Evolutionary conservation across 2,329 filamentous ascomycete genomes (phyloP), one percentile per base, ranked within the genome.

Genomic region (Juglanconis juglandina): DNA sequence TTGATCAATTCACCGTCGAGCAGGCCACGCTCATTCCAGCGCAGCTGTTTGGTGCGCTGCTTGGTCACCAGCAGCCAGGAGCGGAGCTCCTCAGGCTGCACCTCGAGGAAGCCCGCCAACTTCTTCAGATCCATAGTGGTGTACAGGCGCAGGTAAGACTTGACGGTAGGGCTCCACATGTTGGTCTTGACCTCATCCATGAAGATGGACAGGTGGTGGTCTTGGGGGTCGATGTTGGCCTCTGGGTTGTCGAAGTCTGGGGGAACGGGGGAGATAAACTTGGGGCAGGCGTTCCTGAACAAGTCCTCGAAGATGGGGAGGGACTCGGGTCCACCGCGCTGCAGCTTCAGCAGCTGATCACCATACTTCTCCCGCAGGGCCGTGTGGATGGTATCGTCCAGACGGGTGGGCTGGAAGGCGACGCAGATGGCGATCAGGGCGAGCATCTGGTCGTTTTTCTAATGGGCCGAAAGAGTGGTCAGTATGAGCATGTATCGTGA

Each of bases 111-210:
- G 63, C 93, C 93, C 64, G 95, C 92, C 64, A 99, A 87, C 82
- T 99, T 99, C 82, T 94, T 95, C 65, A 99, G 83, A 72, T 99
- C 95, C 94, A 99, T 98, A 68, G 95, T 99, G 50, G 95, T 98
- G 87, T 99, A 99, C 59, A 99, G 89, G 75, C 96, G 95, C 68
- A 99, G 87, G 82, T 99, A 99, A 64, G 93, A 97, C 84, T 96
- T 96, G 75, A 99, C 90, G 50, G 93, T 97, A 49, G 95, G 95
- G 75, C 91, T 94, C 87, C 87, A 96, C 86, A 99, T 95, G 79
- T 96, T 98, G 79, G 92, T 97, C 87, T 96, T 96, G 77, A 99
- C 94, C 82, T 99, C 95, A 69, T 97, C 93, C 94, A 99, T 98
- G 84, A 99, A 99, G 79, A 99, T 90, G 70, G 90, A 84, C 66